phyloP scores from a whole-genome alignment of 208 protist species.

The Zelonia costaricensis region DNA sequence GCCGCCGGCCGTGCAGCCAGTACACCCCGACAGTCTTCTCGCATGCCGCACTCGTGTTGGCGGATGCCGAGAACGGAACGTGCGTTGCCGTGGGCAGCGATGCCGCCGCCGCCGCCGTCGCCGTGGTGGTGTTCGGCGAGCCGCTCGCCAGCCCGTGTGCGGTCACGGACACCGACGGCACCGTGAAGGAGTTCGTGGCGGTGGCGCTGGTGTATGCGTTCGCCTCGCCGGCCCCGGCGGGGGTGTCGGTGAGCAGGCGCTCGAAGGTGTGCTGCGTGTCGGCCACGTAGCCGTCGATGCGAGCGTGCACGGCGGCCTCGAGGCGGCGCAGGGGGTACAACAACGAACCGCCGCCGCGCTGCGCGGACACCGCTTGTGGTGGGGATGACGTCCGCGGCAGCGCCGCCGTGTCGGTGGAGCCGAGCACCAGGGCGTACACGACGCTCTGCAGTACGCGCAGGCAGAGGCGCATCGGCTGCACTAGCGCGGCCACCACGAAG shows the following conservation, averaged over 20 bases:
- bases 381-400: neutral
- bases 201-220: no score
- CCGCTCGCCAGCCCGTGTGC: no score
- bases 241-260: neutral
- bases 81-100: no score
- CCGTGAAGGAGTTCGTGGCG: no score
- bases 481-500: neutral
- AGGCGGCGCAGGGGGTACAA: neutral
- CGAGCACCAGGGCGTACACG: neutral
- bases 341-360: no score
- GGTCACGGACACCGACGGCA: neutral
- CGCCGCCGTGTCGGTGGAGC: neutral
- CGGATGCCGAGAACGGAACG: neutral
- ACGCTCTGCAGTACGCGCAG: neutral
- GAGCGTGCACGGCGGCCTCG: neutral
- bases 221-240: neutral
- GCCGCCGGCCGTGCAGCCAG: constrained; percentile 25
- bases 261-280: constrained; percentile 21
- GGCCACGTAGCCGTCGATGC: constrained; percentile 3
- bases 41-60: constrained; percentile 5
- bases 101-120: no score
- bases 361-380: no score
- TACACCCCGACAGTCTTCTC: constrained; percentile 15
- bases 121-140: no score
- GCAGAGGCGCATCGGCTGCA: neutral